Base-by-base conservation (phyloP, 192 early-diverging fungal genomes). In the Martensiomyces pterosporus region DNA sequence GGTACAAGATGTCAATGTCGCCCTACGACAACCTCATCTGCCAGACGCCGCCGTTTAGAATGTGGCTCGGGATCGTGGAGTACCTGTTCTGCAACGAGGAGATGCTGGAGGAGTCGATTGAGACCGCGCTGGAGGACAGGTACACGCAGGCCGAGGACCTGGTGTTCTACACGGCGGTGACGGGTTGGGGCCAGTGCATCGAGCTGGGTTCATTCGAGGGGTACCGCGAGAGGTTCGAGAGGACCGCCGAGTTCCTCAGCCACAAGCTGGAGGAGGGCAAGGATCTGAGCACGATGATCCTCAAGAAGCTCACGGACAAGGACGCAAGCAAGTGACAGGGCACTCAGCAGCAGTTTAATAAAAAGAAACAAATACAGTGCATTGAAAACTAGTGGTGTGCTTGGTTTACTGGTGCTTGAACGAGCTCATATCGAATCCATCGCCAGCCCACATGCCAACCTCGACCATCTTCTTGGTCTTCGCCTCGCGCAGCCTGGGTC, bases 1-100 rank as follows among this genome's bases (percentile, higher is more conserved):
- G 95, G 95, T 78, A 89, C 66, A 70, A 66, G 5, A 79, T 93
- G 55, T 55, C 67, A 15, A 83, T 91, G 63, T 89, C 91, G 44
- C 92, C 94, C 13, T 98, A 96, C 60, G 89, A 91, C 34, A 90
- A 91, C 55, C 79, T 98, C 57, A 88, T 98, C 7, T 96, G 93
- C 51, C 91, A 96, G 70, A 98, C 94, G 1, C 94, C 94, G 9
- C 79, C 92, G 13, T 98, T 98, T 64, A 77, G 91, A 13, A 80
- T 96, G 59, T 89, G 92, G 85, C 80, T 92, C 70, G 96, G 96
- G 25, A 92, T 95, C 35, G 85, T 90, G 9, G 94, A 98, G 60
- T 95, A 94, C 43, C 57, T 94, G 23, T 98, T 95, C 52, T 80
- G 87, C 45, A 86, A 82, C 54, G 62, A 78, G 0, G 82, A 83